A percentile compares a stretch with the other conserved stretches of the same genome.
phyloP scores from a whole-genome alignment of 2,329 filamentous ascomycete species.

The Talaromyces sp. region DNA sequence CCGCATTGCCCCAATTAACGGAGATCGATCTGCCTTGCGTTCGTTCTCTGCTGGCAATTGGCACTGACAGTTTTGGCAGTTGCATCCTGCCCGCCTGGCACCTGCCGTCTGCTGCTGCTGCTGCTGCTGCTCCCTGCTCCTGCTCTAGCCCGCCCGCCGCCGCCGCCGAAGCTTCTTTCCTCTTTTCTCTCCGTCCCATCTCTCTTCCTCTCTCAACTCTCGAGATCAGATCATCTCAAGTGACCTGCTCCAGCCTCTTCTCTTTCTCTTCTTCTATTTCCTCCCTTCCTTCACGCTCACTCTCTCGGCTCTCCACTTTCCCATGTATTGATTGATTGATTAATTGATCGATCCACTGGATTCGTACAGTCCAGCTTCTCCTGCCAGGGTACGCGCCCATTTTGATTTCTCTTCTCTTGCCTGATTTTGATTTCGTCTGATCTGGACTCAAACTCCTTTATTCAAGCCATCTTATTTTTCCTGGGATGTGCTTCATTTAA shows the following conservation, averaged over 20 bases:
- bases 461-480: slow-evolving; percentile 13
- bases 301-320: not conserved
- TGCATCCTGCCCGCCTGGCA: not conserved
- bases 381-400: slow-evolving; percentile 8
- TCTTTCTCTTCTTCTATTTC: not conserved
- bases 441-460: slow-evolving; percentile 11
- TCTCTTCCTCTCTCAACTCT: not conserved
- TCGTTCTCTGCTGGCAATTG: slow-evolving; percentile 6
- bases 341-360: slow-evolving; percentile 16
- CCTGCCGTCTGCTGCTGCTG: slow-evolving; percentile 6
- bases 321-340: slow-evolving; percentile 11
- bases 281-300: slow-evolving; percentile 1
- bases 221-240: not conserved
- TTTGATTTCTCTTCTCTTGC: slow-evolving; percentile 13
- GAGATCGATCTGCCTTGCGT: slow-evolving; percentile 19
- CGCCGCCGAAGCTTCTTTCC: slow-evolving; percentile 13
- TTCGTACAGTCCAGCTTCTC: slow-evolving; percentile 11
- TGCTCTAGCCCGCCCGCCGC: slow-evolving; percentile 11
- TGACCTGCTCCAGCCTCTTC: not conserved
- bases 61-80: slow-evolving; percentile 14
- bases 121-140: not conserved
- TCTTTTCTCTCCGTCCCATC: not conserved
- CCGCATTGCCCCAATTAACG: not conserved
- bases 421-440: slow-evolving; percentile 22
- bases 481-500: slow-evolving; percentile 14